These are phyloP conservation scores for Diaporthe helianthi DNA, from an alignment of 2,329 filamentous ascomycete genomes.

Conservation along the genomic window DNA sequence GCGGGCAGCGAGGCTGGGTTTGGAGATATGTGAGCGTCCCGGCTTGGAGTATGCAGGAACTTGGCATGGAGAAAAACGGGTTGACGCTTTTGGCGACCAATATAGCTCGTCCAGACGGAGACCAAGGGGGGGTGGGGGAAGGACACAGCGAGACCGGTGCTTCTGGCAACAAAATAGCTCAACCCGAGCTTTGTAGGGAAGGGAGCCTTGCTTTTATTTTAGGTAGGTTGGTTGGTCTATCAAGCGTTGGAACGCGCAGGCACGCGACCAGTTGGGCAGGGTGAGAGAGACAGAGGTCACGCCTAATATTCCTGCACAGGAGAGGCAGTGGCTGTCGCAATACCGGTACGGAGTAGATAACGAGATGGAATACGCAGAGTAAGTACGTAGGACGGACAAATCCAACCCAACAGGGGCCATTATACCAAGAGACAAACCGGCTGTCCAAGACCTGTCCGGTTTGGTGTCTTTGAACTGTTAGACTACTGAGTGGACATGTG, in stretches of 20 bases:
- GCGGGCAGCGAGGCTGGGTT: slow-evolving; percentile 8
- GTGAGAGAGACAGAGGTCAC: slow-evolving; percentile 34
- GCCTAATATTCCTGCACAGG: slow-evolving; percentile 5
- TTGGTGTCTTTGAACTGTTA: slow-evolving; percentile 7
- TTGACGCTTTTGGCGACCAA: neutral
- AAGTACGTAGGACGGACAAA: too few relatives aligned
- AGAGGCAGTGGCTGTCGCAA: slow-evolving; percentile 17
- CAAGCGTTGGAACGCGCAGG: slow-evolving; percentile 28
- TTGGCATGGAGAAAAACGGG: neutral
- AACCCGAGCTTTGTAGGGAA: slow-evolving; percentile 17
- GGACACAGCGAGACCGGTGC: neutral
- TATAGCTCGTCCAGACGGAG: slow-evolving; percentile 1
- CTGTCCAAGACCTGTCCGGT: slow-evolving; percentile 5
- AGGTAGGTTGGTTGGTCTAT: slow-evolving; percentile 25
- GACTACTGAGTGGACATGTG: slow-evolving; percentile 22
- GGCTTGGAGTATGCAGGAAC: slow-evolving; percentile 11
- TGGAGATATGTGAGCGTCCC: slow-evolving; percentile 1
- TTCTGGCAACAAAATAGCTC: slow-evolving; percentile 17
- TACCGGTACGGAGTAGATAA: slow-evolving; percentile 23
- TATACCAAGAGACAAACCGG: slow-evolving; percentile 15
- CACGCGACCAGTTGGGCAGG: slow-evolving; percentile 31
- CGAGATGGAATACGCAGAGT: too few relatives aligned
- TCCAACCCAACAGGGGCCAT: slow-evolving; percentile 20
- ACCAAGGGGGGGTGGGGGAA: too few relatives aligned
- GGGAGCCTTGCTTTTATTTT: slow-evolving; percentile 20